phyloP scores from a whole-genome alignment of 495 filamentous ascomycete genomes.

The Chaetomium cochliodes region DNA sequence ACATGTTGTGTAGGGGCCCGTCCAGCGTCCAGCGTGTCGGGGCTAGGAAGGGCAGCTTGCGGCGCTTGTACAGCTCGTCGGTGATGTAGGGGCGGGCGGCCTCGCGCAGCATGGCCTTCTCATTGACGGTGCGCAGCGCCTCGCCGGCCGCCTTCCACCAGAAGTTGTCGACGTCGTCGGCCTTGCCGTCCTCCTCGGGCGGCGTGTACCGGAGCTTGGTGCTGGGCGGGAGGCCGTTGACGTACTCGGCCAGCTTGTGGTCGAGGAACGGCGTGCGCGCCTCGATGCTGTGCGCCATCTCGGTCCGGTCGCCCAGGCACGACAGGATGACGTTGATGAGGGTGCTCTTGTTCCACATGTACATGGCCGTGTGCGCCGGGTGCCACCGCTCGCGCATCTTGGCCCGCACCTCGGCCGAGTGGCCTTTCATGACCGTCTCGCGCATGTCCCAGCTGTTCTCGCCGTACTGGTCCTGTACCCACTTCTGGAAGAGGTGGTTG shows the following conservation, averaged over 20 bases:
- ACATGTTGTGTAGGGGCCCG: constrained; percentile 41
- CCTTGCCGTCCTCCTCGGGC: neutral
- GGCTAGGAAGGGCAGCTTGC: constrained; percentile 47
- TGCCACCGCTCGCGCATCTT: constrained; percentile 48
- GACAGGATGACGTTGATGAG: constrained; percentile 48
- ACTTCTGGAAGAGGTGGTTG: too few species aligned
- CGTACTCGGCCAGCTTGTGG: constrained; percentile 51
- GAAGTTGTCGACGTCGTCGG: neutral
- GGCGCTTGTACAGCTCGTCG: constrained; percentile 47
- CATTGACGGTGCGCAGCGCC: too few species aligned
- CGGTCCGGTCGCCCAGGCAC: constrained; percentile 49
- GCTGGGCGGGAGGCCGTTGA: constrained; percentile 47
- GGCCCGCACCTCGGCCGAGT: constrained; percentile 19
- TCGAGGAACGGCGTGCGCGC: constrained; percentile 52
- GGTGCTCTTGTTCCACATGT: constrained; percentile 42
- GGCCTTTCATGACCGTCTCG: too few species aligned
- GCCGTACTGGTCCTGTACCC: too few species aligned
- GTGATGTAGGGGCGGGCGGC: constrained; percentile 51
- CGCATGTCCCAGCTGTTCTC: neutral
- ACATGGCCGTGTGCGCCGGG: constrained; percentile 47
- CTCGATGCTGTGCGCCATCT: constrained; percentile 54
- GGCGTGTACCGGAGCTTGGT: constrained; percentile 46
- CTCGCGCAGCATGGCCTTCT: constrained; percentile 54
- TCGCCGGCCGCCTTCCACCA: too few species aligned
- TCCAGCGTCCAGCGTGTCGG: constrained; percentile 28